Conservation (phyloP, 768 basidiomycete genomes). For the Phaeotremella skinneri region DNA sequence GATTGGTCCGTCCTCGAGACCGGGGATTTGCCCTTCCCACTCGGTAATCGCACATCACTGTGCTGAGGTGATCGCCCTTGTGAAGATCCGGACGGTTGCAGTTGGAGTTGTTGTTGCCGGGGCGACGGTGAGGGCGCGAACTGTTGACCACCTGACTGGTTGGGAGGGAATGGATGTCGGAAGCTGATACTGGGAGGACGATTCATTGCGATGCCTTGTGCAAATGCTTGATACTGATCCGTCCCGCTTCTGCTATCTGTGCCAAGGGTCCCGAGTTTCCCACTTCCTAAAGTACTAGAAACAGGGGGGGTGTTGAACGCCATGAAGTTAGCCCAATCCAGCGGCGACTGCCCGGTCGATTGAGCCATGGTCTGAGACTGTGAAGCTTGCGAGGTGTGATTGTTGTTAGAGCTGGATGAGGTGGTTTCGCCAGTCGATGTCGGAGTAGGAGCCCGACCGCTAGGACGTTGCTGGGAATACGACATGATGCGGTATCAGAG, state of each 20-base stretch:
- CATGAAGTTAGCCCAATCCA: slow-evolving; percentile 43
- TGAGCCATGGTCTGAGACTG: neutral
- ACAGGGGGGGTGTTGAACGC: slow-evolving; percentile 43
- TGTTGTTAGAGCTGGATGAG: neutral
- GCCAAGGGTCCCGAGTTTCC: slow-evolving; percentile 1
- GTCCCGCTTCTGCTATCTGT: neutral
- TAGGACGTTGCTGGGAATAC: neutral
- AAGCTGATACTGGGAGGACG: slow-evolving; percentile 17
- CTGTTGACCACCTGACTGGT: slow-evolving; percentile 8
- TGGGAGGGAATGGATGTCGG: slow-evolving; percentile 16
- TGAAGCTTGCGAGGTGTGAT: neutral
- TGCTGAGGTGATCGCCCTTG: slow-evolving; percentile 7
- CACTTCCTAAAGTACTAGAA: neutral
- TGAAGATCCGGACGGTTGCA: slow-evolving; percentile 10
- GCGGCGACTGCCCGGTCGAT: slow-evolving; percentile 24
- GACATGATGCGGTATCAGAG: neutral
- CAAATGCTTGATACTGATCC: slow-evolving; percentile 31
- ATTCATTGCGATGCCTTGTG: slow-evolving; percentile 34
- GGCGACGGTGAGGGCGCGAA: slow-evolving; percentile 13
- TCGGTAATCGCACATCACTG: neutral
- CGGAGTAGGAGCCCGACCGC: neutral
- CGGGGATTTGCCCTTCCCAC: slow-evolving; percentile 19
- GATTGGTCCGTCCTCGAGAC: neutral
- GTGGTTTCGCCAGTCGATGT: neutral
- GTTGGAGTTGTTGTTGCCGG: slow-evolving; percentile 7